These are phyloP conservation scores for Aspergillus sp. DNA, from an alignment of 2,329 filamentous ascomycete species.

Conservation along the genomic window DNA sequence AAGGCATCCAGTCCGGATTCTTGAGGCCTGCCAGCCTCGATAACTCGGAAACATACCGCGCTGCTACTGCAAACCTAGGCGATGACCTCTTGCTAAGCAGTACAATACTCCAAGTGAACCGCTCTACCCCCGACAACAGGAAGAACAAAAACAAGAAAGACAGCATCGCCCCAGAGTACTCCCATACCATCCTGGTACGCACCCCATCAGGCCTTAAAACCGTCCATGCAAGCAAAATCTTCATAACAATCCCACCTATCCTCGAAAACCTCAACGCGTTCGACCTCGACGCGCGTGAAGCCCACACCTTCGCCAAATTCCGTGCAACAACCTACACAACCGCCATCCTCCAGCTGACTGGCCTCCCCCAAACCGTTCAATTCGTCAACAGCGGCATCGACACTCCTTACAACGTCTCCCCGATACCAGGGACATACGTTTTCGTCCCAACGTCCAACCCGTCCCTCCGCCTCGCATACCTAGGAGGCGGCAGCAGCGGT, in stretches of 20 bases:
- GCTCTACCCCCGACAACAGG: slow-evolving; percentile 15
- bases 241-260: slow-evolving; percentile 40
- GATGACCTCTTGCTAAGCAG: slow-evolving; percentile 39
- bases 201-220: slow-evolving; percentile 24
- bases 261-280: slow-evolving; percentile 31
- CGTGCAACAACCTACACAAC: slow-evolving; percentile 26
- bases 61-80: slow-evolving; percentile 27
- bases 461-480: no score
- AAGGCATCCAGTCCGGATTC: slow-evolving; percentile 30
- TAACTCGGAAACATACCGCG: slow-evolving; percentile 42
- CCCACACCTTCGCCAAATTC: slow-evolving; percentile 33
- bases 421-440: slow-evolving; percentile 6
- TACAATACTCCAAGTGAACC: slow-evolving; percentile 32
- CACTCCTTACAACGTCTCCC: slow-evolving; percentile 9
- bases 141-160: no score
- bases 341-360: slow-evolving; percentile 29
- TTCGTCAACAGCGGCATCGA: slow-evolving; percentile 11
- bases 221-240: slow-evolving; percentile 36
- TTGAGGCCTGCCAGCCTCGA: slow-evolving; percentile 37
- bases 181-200: slow-evolving; percentile 26
- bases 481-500: neutral
- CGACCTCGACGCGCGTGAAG: slow-evolving; percentile 32
- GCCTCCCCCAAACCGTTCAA: slow-evolving; percentile 15
- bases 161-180: slow-evolving; percentile 4
- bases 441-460: neutral